Evolutionary conservation across 495 filamentous ascomycete species (phyloP), one percentile per base, ranked within the genome.

Genomic region (Thermochaetoides thermophila): DNA sequence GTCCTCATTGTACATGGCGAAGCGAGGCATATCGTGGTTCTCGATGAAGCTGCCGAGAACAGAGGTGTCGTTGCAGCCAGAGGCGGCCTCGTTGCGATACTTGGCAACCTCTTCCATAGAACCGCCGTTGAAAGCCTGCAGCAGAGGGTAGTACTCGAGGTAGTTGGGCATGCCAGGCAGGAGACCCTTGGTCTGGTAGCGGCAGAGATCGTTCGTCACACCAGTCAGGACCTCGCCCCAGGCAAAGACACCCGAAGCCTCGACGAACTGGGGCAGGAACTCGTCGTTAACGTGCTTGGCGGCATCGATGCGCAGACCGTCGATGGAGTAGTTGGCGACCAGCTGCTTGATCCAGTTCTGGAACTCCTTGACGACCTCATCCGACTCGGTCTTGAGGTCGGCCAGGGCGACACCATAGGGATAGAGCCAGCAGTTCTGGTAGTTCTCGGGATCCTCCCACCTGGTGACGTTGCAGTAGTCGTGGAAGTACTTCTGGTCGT

Each of bases 261-360:
- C 40, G 25, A 66, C 63, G 47, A 79, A 85, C 0, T 39, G 52
- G 0, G 71, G 52, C 62, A 73, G 83, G 60, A 84, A 87, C 14
- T 57, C 63, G 28, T 74, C 73, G 45, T 78, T 65, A 29, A 85
- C 75, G 40, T 89, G 70, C 42, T 73, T 74, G 24, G 72, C 76
- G 0, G 76, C 78, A 45, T 87, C 83, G 27, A 87, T 60, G 16
- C 83, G 77, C 18, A 91, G 67, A 7, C 78, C 83, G 40, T 91
- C 83, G 40, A 91, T 79, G 17, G 64, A 68, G 52, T 86, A 89
- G 41, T 78, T 76, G 2, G 60, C 53, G 6, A 84, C 69, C 0
- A 87, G 59, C 1, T 58, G 51, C 4, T 47, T 61, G 41, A 85
- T 63, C 83, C 83, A 91, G 25, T 56, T 56, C 27, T 73, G 39